A percentile compares a stretch with the other conserved stretches of the same genome.
Evolutionary conservation across 805 yeast genomes (phyloP).

Genomic region (Starmerella floricola): DNA sequence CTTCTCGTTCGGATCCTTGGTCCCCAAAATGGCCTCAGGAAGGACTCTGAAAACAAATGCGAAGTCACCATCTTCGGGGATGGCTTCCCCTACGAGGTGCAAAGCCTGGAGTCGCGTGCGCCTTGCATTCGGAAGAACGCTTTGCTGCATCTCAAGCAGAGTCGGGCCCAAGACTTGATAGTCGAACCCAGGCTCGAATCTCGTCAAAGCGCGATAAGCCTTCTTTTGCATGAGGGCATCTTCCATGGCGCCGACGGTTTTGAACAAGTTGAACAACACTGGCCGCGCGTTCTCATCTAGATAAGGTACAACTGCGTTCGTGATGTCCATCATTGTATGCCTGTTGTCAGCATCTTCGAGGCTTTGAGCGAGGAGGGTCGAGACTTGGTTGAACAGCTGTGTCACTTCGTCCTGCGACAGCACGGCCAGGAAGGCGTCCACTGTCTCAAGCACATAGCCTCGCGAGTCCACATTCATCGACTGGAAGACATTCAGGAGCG

Average conservation of each 20-base stretch:
- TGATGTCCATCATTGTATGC: conserved; percentile 81
- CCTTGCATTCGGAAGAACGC: conserved; percentile 61
- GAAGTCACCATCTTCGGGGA: conserved; percentile 50
- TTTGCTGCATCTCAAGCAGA: conserved; percentile 34
- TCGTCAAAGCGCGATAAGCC: conserved; percentile 58
- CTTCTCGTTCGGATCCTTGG: conserved; percentile 88
- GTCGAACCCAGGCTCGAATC: conserved; percentile 49
- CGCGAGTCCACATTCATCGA: conserved; percentile 73
- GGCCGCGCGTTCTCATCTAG: conserved; percentile 33
- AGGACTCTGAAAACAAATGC: conserved; percentile 69
- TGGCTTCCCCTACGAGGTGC: conserved; percentile 42
- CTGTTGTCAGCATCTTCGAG: conserved; percentile 34
- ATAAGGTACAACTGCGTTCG: conserved; percentile 76
- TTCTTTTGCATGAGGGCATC: conserved; percentile 71
- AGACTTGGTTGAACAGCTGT: conserved; percentile 73
- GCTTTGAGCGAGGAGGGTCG: conserved; percentile 50
- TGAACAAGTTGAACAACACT: conserved; percentile 20
- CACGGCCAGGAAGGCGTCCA: conserved; percentile 65
- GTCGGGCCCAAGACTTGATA: conserved; percentile 36
- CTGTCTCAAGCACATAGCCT: conserved; percentile 73
- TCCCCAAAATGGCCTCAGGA: conserved; percentile 79
- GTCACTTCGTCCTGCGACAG: conserved; percentile 55
- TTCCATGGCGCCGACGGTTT: conserved; percentile 14
- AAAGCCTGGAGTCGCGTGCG: conserved; percentile 67
- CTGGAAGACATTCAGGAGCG: conserved; percentile 83